phyloP scores from a whole-genome alignment of 345 rosid genomes.

The Gossypium australe region DNA sequence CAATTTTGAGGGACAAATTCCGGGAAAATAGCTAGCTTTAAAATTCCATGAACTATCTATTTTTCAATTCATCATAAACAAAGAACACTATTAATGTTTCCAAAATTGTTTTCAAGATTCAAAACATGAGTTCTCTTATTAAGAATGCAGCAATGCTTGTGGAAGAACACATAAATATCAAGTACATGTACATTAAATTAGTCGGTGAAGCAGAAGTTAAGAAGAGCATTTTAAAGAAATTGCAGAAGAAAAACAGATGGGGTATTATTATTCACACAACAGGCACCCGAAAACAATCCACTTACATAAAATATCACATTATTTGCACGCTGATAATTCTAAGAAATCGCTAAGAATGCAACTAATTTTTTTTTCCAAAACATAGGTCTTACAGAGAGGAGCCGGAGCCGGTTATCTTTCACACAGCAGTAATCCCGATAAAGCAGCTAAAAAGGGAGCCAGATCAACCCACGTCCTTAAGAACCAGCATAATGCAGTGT shows the following conservation, averaged over 20 bases:
- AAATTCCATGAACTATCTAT: too few relatives aligned
- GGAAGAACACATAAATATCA: not conserved
- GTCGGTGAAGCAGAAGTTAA: not conserved
- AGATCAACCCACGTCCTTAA: not conserved
- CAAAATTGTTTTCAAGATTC: too few relatives aligned
- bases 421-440: slow-evolving; percentile 22
- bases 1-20: not conserved
- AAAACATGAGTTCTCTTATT: too few relatives aligned
- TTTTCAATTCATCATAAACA: not conserved
- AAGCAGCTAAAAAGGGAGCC: slow-evolving; percentile 1
- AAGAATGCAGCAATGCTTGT: too few relatives aligned
- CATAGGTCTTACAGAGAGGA: slow-evolving; percentile 36
- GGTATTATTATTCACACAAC: slow-evolving; percentile 49
- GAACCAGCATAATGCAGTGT: not conserved
- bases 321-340: slow-evolving; percentile 39
- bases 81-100: too few relatives aligned
- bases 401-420: slow-evolving; percentile 19
- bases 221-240: too few relatives aligned
- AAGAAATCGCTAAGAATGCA: slow-evolving; percentile 33
- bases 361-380: slow-evolving; percentile 16
- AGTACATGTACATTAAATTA: not conserved
- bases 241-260: slow-evolving; percentile 23
- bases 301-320: slow-evolving; percentile 38
- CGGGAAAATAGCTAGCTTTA: not conserved
- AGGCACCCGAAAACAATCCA: slow-evolving; percentile 34